phyloP scores from a whole-genome alignment of 2,329 filamentous ascomycete genomes.

The Cryphonectria parasitica region DNA sequence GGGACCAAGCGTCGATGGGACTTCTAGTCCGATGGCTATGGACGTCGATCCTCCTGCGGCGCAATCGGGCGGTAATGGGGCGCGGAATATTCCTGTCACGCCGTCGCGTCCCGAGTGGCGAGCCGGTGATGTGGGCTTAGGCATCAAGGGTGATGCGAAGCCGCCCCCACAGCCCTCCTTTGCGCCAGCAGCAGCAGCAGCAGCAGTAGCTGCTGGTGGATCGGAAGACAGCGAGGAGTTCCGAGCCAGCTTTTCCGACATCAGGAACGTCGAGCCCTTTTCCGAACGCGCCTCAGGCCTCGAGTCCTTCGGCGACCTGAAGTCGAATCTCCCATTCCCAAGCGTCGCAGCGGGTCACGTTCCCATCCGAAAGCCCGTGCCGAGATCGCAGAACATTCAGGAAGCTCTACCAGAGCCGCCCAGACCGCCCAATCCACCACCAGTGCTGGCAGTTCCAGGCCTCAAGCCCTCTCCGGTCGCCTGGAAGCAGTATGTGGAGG shows the following conservation, averaged over 20 bases:
- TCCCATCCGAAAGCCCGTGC: slow-evolving; percentile 41
- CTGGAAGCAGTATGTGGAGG: slow-evolving; percentile 56
- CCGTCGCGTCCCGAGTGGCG: slow-evolving; percentile 64
- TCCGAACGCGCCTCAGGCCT: slow-evolving; percentile 52
- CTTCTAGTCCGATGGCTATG: slow-evolving; percentile 62
- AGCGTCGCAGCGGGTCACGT: slow-evolving; percentile 51
- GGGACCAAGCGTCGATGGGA: slow-evolving; percentile 28
- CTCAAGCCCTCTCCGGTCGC: slow-evolving; percentile 47
- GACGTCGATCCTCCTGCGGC: slow-evolving; percentile 62
- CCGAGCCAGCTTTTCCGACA: slow-evolving; percentile 55
- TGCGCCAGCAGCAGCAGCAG: slow-evolving; percentile 29
- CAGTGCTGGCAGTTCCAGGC: slow-evolving; percentile 46
- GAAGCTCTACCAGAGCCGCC: slow-evolving; percentile 51
- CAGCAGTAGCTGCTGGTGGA: slow-evolving; percentile 41
- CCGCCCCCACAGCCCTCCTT: slow-evolving; percentile 18
- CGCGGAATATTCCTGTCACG: slow-evolving; percentile 61
- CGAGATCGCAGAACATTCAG: slow-evolving; percentile 48
- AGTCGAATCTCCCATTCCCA: slow-evolving; percentile 60
- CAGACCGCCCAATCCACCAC: slow-evolving; percentile 51
- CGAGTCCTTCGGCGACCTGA: slow-evolving; percentile 58
- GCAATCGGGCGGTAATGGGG: slow-evolving; percentile 37
- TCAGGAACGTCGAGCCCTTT: slow-evolving; percentile 61
- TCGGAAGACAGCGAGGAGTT: slow-evolving; percentile 63
- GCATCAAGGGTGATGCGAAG: slow-evolving; percentile 33
- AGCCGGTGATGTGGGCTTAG: slow-evolving; percentile 49